Evolutionary conservation across 2,329 filamentous ascomycete species (phyloP).

Genomic region (Talaromyces marneffei): DNA sequence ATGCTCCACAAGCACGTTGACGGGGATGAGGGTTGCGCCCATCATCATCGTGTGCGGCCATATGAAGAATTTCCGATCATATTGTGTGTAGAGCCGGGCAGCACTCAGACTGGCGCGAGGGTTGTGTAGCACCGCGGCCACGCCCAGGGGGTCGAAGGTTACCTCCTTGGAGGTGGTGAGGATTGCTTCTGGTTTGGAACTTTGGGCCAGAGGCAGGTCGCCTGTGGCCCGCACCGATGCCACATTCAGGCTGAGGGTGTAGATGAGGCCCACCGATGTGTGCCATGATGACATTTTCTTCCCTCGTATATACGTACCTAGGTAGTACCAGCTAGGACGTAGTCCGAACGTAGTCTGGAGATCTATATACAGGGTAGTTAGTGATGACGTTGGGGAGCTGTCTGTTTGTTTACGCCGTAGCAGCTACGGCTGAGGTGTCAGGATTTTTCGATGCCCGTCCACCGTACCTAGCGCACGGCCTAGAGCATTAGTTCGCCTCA

Average conservation of each 20-base stretch:
- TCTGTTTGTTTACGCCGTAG: background rate
- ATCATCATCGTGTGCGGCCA: constrained; percentile 32
- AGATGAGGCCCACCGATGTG: background rate
- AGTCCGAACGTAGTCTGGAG: too few relatives aligned
- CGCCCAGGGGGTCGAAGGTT: constrained; percentile 31
- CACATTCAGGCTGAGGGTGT: constrained; percentile 6
- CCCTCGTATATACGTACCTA: background rate
- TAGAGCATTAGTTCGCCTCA: background rate
- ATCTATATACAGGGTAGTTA: background rate
- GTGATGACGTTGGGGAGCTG: background rate
- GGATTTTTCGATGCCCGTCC: background rate
- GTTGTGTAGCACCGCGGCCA: constrained; percentile 28
- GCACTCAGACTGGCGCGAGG: constrained; percentile 27
- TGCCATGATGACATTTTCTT: constrained; percentile 1
- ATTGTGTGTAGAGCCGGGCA: constrained; percentile 27
- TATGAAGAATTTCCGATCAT: constrained; percentile 23
- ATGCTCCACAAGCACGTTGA: constrained; percentile 29
- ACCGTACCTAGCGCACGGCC: background rate
- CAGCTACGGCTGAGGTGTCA: background rate
- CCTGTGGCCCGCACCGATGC: constrained; percentile 10
- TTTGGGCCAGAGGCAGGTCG: constrained; percentile 13
- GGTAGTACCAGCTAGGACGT: too few relatives aligned
- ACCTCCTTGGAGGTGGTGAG: constrained; percentile 18
- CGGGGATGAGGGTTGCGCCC: constrained; percentile 26
- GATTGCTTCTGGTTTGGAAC: constrained; percentile 14